Conservation (phyloP, 306 rosid genomes). For the Cucumis hystrix region DNA sequence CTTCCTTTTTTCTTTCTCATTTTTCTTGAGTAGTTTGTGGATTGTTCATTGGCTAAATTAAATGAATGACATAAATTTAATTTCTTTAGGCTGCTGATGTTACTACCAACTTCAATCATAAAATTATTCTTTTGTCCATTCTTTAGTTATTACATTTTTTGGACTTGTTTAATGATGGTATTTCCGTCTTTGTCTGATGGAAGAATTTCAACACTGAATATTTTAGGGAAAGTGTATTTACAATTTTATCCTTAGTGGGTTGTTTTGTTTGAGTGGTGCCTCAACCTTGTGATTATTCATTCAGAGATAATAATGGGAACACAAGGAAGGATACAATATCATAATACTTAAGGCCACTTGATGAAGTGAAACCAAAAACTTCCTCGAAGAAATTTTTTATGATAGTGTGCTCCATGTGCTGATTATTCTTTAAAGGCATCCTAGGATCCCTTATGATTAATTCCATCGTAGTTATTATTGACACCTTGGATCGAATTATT, state of each 20-base stretch:
- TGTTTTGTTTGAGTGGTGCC: background rate
- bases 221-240: background rate
- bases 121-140: background rate
- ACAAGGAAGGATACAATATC: background rate
- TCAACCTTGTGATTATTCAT: background rate
- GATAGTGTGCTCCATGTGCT: background rate
- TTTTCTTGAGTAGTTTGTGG: background rate
- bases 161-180: background rate
- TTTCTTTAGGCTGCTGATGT: background rate
- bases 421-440: background rate
- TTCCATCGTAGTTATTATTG: background rate
- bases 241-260: background rate
- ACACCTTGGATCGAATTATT: background rate
- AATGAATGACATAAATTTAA: background rate
- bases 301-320: background rate
- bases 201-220: background rate
- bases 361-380: background rate
- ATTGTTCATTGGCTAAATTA: background rate
- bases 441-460: background rate
- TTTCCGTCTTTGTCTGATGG: background rate
- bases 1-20: background rate
- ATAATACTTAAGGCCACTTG: background rate
- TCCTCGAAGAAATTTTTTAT: background rate
- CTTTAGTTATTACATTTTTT: background rate
- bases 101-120: background rate